Conservation (phyloP, 1,139 yeast species). For the Schwanniomyces etchellsii region DNA sequence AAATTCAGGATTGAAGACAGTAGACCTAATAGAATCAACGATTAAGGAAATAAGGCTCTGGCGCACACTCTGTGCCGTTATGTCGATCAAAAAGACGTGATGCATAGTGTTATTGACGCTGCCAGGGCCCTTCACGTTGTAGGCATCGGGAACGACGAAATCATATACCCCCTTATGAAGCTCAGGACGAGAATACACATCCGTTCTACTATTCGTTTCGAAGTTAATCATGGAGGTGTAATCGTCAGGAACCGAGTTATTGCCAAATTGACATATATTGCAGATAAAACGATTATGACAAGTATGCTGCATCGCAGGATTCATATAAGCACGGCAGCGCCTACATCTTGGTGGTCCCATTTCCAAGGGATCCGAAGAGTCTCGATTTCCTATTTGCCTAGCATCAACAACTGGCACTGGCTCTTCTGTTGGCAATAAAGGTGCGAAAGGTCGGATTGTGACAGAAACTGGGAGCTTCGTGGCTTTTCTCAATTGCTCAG, state of each 20-base stretch:
- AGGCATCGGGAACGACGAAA: conserved; percentile 67
- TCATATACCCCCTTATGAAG: conserved; percentile 82
- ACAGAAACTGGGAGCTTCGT: conserved; percentile 81
- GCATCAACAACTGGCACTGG: conserved; percentile 69
- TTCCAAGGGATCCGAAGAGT: conserved; percentile 24
- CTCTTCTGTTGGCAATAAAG: conserved; percentile 39
- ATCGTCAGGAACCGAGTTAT: conserved; percentile 64
- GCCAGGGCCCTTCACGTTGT: conserved; percentile 45
- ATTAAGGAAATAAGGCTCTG: conserved; percentile 61
- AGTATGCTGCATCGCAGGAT: conserved; percentile 75
- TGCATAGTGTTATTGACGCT: conserved; percentile 41
- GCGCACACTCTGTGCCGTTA: conserved; percentile 56
- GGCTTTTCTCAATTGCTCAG: conserved; percentile 63
- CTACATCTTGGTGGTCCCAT: conserved; percentile 82
- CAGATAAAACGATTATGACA: conserved; percentile 67
- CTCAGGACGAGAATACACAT: conserved; percentile 66
- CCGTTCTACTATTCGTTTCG: conserved; percentile 52
- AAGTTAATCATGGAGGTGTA: conserved; percentile 62
- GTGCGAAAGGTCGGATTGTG: conserved; percentile 81
- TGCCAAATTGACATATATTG: conserved; percentile 76
- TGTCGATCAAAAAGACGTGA: conserved; percentile 75
- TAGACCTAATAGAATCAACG: conserved; percentile 67
- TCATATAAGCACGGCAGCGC: conserved; percentile 85
- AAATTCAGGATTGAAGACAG: conserved; percentile 27
- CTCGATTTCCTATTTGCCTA: conserved; percentile 25